Percentiles rank a stretch among this genome's conserved stretches.
phyloP scores from a whole-genome alignment of 768 basidiomycete species.

The Lepiota brunneoincarnata region DNA sequence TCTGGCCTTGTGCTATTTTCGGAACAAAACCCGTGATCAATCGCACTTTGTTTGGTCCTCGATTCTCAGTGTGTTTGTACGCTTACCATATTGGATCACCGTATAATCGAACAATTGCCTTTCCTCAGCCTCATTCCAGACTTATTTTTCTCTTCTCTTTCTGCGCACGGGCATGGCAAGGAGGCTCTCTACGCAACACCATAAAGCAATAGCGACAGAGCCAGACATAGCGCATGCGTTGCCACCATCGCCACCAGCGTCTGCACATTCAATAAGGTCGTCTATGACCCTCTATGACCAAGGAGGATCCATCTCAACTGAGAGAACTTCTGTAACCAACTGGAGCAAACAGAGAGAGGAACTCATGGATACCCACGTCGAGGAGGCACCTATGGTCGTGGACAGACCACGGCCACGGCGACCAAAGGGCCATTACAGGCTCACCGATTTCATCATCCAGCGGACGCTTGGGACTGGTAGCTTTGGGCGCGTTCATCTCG shows the following conservation, averaged over 20 bases:
- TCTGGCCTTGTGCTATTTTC: constrained; percentile 10
- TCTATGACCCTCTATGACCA: constrained; percentile 43
- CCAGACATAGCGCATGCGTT: constrained; percentile 6
- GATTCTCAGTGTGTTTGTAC: background rate
- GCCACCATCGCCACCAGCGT: constrained; percentile 28
- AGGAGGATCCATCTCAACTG: constrained; percentile 66
- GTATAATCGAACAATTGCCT: constrained; percentile 11
- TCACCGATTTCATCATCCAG: constrained; percentile 77
- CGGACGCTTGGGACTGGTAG: constrained; percentile 91
- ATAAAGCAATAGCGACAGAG: constrained; percentile 5
- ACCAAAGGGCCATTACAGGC: constrained; percentile 65
- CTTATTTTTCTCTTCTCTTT: background rate
- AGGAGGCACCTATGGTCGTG: constrained; percentile 14
- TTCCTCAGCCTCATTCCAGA: background rate
- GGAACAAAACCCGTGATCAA: background rate
- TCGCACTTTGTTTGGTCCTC: background rate
- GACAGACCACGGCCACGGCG: constrained; percentile 25
- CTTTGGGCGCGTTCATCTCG: constrained; percentile 94
- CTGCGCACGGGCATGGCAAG: constrained; percentile 41
- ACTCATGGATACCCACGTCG: constrained; percentile 14
- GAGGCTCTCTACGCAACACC: constrained; percentile 37
- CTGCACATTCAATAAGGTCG: constrained; percentile 22
- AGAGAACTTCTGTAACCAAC: constrained; percentile 48
- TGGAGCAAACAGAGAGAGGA: constrained; percentile 21
- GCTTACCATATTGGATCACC: constrained; percentile 11